Conservation (phyloP, 176 grass and related monocot genomes). For the Cymbopogon citratus region DNA sequence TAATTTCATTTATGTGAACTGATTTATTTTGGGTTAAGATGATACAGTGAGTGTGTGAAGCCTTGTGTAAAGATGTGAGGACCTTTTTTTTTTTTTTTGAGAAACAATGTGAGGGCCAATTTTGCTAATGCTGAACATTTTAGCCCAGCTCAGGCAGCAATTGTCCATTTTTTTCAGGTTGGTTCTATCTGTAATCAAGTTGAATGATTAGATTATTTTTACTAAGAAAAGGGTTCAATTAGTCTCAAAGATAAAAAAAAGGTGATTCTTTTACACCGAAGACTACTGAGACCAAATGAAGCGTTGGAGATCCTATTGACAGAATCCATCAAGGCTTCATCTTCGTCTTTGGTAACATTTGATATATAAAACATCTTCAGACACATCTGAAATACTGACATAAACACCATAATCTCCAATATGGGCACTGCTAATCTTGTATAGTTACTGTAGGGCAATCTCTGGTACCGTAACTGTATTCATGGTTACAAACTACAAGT, state of each 20-base stretch:
- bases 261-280: background rate
- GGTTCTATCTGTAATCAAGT: background rate
- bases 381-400: background rate
- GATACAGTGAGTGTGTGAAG: background rate
- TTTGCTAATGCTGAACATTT: background rate
- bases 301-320: background rate
- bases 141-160: background rate
- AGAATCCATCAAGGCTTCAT: background rate
- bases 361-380: background rate
- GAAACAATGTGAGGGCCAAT: background rate
- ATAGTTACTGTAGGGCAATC: background rate
- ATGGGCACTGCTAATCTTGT: background rate
- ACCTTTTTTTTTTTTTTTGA: too few relatives aligned
- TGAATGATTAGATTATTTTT: background rate
- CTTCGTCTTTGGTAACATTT: background rate
- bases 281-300: background rate
- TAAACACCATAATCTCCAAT: background rate
- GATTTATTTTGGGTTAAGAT: constrained; percentile 18
- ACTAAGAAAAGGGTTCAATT: background rate
- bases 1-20: constrained; percentile 21
- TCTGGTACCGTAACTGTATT: background rate
- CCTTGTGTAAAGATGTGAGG: too few relatives aligned
- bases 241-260: background rate
- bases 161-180: background rate
- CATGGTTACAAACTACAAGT: constrained; percentile 1